Evolutionary conservation across 306 rosid genomes (phyloP).

Genomic region (Vigna hirtella): DNA sequence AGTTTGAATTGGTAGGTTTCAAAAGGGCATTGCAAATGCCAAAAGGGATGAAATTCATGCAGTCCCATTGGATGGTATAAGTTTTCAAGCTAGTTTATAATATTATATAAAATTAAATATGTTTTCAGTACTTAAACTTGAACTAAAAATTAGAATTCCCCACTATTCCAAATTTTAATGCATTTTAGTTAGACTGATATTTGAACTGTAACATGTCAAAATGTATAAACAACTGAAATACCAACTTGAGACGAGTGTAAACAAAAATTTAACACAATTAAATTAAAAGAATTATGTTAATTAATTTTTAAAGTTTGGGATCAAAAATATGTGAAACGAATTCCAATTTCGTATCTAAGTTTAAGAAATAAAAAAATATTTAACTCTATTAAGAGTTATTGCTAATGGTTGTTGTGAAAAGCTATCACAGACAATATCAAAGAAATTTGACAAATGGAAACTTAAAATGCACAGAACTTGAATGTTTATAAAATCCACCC

Average conservation of each 20-base stretch:
- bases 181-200: too few species aligned
- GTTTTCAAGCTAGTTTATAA: neutral
- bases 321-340: too few species aligned
- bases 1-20: neutral
- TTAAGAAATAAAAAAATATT: too few species aligned
- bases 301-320: too few species aligned
- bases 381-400: neutral
- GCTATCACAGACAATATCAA: neutral
- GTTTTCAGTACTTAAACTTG: too few species aligned
- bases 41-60: neutral
- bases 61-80: neutral
- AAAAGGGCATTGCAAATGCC: neutral
- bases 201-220: too few species aligned
- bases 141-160: too few species aligned
- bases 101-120: neutral
- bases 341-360: too few species aligned
- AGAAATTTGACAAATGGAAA: neutral
- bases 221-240: too few species aligned
- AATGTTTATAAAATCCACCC: neutral
- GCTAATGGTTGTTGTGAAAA: neutral
- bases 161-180: too few species aligned
- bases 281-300: too few species aligned
- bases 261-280: too few species aligned
- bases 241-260: rapidly evolving
- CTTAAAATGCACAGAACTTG: neutral